A percentile compares a stretch with the other conserved stretches of the same genome.
Evolutionary conservation across 306 rosid genomes (phyloP).

Genomic region (Vigna trinervia): DNA sequence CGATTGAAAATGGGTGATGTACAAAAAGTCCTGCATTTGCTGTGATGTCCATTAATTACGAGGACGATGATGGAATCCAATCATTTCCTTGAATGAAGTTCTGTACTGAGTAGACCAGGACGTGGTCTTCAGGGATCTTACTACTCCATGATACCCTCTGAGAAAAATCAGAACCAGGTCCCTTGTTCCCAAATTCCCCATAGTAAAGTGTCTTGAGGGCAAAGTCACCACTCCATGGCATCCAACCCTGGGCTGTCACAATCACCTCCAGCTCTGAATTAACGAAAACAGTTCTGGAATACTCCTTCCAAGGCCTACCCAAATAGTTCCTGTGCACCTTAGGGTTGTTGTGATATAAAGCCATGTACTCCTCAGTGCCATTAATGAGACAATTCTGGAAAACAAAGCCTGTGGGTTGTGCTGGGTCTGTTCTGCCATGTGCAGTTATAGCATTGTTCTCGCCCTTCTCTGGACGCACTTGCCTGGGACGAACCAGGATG

Average conservation of each 20-base stretch:
- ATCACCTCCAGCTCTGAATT: constrained; percentile 58
- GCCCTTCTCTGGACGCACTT: constrained; percentile 62
- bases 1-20: not conserved
- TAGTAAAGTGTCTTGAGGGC: constrained; percentile 76
- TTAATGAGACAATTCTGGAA: constrained; percentile 73
- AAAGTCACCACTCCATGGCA: constrained; percentile 75
- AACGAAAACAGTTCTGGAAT: constrained; percentile 73
- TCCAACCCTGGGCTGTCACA: constrained; percentile 66
- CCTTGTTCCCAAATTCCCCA: constrained; percentile 69
- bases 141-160: constrained; percentile 74
- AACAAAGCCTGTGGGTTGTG: constrained; percentile 79
- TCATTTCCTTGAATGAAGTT: constrained; percentile 88
- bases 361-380: constrained; percentile 79
- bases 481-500: constrained; percentile 64
- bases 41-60: not conserved
- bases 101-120: constrained; percentile 56
- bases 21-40: constrained; percentile 9
- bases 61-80: constrained; percentile 58
- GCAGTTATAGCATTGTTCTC: constrained; percentile 79
- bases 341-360: constrained; percentile 66
- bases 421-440: constrained; percentile 86
- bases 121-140: constrained; percentile 62
- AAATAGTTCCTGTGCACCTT: constrained; percentile 74
- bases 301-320: constrained; percentile 98
- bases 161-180: constrained; percentile 57